Conservation (phyloP, 208 protist genomes). For the Wallacemonas sp. region DNA sequence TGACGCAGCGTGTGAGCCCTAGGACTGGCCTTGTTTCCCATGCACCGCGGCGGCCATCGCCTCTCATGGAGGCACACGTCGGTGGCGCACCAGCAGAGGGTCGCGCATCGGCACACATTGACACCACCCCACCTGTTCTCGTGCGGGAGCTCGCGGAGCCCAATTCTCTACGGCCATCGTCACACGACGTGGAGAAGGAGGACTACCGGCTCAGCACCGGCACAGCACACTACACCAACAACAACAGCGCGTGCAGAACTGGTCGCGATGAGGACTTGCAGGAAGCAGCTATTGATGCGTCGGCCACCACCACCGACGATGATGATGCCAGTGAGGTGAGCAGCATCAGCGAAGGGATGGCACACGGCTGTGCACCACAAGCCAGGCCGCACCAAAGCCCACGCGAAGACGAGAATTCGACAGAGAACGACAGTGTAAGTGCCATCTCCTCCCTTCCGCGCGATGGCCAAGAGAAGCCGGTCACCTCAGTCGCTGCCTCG, state of each 20-base stretch:
- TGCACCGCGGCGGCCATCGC: background rate
- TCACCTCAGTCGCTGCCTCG: background rate
- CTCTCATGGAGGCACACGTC: background rate
- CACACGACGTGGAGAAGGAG: too few species aligned
- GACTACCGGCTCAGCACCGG: background rate
- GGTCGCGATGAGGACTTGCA: too few species aligned
- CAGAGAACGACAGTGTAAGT: background rate
- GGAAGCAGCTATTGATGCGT: too few species aligned
- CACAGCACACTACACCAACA: background rate
- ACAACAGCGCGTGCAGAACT: too few species aligned
- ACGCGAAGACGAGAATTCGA: background rate
- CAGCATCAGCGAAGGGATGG: too few species aligned
- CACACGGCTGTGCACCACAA: too few species aligned
- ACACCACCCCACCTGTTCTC: slow-evolving; percentile 4
- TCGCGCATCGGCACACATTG: background rate
- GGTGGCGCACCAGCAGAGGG: background rate
- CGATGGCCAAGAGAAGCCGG: background rate
- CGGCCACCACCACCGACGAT: background rate
- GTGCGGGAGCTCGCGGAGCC: background rate
- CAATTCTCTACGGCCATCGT: background rate
- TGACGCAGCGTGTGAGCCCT: background rate
- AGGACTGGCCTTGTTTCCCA: background rate
- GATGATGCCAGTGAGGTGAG: background rate
- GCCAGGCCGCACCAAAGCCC: too few species aligned
- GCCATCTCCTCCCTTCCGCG: background rate